Percentiles rank a stretch among this genome's conserved stretches.
These are phyloP conservation scores for Dalbergia cochinchinensis DNA, from an alignment of 306 rosid genomes.

Conservation along the genomic window DNA sequence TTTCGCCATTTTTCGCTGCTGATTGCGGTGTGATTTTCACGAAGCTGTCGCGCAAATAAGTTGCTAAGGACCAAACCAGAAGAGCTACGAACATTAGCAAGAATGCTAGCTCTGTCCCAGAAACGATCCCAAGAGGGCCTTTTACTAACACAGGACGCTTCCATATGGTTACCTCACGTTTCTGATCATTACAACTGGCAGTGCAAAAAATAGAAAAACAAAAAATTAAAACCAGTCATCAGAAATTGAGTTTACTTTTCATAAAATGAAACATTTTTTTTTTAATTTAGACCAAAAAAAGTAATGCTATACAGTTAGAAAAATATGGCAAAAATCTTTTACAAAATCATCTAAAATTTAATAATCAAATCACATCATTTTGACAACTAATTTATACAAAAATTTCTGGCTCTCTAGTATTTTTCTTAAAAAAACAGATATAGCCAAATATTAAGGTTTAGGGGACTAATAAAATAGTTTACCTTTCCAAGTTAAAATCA, in stretches of 20 bases:
- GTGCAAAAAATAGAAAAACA: not conserved
- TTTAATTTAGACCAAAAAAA: too few relatives aligned
- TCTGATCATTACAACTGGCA: slow-evolving; percentile 26
- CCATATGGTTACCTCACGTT: slow-evolving; percentile 45
- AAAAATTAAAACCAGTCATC: not conserved
- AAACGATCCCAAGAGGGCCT: slow-evolving; percentile 93
- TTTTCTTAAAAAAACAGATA: not conserved
- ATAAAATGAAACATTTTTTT: too few relatives aligned
- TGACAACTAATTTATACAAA: not conserved
- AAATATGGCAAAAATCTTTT: too few relatives aligned
- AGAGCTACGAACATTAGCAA: slow-evolving; percentile 77
- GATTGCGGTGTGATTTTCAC: slow-evolving; percentile 43
- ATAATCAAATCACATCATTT: too few relatives aligned
- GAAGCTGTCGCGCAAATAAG: slow-evolving; percentile 49
- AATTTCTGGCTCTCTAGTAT: too few relatives aligned
- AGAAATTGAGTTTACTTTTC: not conserved
- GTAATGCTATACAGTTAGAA: too few relatives aligned
- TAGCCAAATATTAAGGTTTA: too few relatives aligned
- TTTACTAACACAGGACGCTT: slow-evolving; percentile 62
- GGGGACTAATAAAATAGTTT: not conserved
- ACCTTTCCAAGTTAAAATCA: slow-evolving; percentile 43
- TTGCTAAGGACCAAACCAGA: slow-evolving; percentile 57
- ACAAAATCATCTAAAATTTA: too few relatives aligned
- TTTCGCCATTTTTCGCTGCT: slow-evolving; percentile 50
- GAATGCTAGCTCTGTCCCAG: slow-evolving; percentile 62